phyloP scores from a whole-genome alignment of 768 basidiomycete genomes.

The Thelephora aurantiotincta region DNA sequence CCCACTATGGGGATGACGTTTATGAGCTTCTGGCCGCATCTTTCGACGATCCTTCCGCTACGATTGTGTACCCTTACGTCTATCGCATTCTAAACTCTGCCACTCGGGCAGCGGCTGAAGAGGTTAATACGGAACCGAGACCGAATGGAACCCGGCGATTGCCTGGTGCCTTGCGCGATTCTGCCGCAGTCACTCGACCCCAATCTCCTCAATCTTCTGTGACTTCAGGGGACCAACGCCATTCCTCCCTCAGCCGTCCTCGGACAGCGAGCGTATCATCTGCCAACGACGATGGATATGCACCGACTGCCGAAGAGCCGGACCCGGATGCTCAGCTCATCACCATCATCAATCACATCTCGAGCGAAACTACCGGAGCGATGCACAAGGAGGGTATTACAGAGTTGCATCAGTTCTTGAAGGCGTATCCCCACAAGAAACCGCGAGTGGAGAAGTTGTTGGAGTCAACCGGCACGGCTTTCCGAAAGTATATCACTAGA shows the following conservation, averaged over 20 bases:
- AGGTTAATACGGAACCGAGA: constrained; percentile 9
- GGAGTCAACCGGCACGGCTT: constrained; percentile 78
- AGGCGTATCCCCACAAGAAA: constrained; percentile 77
- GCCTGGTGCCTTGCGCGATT: constrained; percentile 30
- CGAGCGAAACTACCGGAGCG: constrained; percentile 77
- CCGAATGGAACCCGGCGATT: constrained; percentile 13
- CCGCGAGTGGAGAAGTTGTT: constrained; percentile 76
- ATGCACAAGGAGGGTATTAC: constrained; percentile 91
- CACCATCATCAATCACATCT: constrained; percentile 75
- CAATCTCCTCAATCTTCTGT: constrained; percentile 41
- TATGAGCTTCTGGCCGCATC: constrained; percentile 84
- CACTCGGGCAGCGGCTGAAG: constrained; percentile 28
- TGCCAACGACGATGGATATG: constrained; percentile 34
- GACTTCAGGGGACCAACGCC: constrained; percentile 26
- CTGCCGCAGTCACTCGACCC: constrained; percentile 53
- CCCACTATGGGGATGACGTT: constrained; percentile 76
- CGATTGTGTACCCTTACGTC: constrained; percentile 91
- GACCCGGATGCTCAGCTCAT: constrained; percentile 79
- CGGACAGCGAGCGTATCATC: constrained; percentile 62
- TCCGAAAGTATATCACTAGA: constrained; percentile 83
- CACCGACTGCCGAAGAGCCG: constrained; percentile 54
- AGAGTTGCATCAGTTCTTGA: constrained; percentile 86
- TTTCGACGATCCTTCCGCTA: constrained; percentile 95
- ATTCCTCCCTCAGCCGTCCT: constrained; percentile 45
- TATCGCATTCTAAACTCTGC: constrained; percentile 78